Conservation (phyloP, 2,329 filamentous ascomycete species). For the Colletotrichum sp. region DNA sequence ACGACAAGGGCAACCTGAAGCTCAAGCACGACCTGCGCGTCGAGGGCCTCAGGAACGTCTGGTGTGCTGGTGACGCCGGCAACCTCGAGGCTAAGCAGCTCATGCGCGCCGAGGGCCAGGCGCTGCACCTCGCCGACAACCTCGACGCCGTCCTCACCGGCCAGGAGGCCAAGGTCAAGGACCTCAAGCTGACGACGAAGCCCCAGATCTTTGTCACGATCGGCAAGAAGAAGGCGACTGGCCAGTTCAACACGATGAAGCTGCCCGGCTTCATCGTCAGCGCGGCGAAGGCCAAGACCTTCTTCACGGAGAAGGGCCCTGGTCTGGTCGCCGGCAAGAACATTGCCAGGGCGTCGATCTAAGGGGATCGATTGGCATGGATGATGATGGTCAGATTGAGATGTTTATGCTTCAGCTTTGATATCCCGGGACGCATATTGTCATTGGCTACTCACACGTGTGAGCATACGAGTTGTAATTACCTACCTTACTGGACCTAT, state of each 20-base stretch:
- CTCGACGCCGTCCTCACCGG: slow-evolving; percentile 30
- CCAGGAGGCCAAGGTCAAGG: slow-evolving; percentile 13
- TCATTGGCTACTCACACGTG: background rate
- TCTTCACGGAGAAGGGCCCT: slow-evolving; percentile 20
- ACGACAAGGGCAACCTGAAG: slow-evolving; percentile 25
- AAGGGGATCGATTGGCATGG: background rate
- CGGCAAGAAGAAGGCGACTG: slow-evolving; percentile 20
- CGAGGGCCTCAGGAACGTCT: slow-evolving; percentile 26
- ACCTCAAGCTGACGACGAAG: slow-evolving; percentile 19
- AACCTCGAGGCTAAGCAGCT: slow-evolving; percentile 26
- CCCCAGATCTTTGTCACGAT: slow-evolving; percentile 20
- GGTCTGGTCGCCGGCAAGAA: slow-evolving; percentile 18
- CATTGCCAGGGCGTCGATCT: slow-evolving; percentile 18
- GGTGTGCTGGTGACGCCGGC: slow-evolving; percentile 32
- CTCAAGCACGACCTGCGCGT: slow-evolving; percentile 28
- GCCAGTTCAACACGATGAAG: slow-evolving; percentile 22
- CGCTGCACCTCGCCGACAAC: slow-evolving; percentile 37
- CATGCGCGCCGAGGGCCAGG: slow-evolving; percentile 35
- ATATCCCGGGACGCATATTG: slow-evolving; percentile 8
- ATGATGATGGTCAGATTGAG: background rate
- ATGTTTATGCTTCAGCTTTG: slow-evolving; percentile 3
- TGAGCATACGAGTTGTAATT: slow-evolving; percentile 7
- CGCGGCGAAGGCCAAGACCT: slow-evolving; percentile 21
- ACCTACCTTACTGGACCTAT: background rate
- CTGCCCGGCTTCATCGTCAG: slow-evolving; percentile 21